phyloP scores from a whole-genome alignment of 2,329 filamentous ascomycete genomes.

The Cytospora leucostoma region DNA sequence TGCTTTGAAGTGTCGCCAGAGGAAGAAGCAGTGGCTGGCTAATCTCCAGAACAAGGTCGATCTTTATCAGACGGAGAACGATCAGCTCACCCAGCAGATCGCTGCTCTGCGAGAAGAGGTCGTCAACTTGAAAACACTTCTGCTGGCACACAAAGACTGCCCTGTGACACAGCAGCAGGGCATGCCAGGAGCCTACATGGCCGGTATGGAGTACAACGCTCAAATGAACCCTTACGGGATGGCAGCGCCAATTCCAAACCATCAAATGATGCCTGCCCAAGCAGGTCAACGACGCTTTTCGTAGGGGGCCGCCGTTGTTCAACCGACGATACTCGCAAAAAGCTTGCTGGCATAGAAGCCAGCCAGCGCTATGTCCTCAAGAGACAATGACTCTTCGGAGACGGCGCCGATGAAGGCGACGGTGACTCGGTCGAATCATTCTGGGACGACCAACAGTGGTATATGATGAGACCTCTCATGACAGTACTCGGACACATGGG shows the following conservation, averaged over 20 bases:
- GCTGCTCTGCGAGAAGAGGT: slow-evolving; percentile 87
- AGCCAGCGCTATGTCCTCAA: not conserved
- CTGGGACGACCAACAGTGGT: not conserved
- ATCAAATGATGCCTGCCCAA: slow-evolving; percentile 59
- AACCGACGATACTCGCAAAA: not conserved
- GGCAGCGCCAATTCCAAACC: slow-evolving; percentile 52
- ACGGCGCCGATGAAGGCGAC: not conserved
- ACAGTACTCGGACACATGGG: not conserved
- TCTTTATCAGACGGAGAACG: slow-evolving; percentile 88
- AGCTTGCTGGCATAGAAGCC: not conserved
- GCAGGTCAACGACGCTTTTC: slow-evolving; percentile 58
- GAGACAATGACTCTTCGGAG: not conserved
- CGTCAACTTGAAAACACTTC: slow-evolving; percentile 87
- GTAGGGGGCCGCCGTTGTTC: slow-evolving; percentile 39
- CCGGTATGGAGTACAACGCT: slow-evolving; percentile 53
- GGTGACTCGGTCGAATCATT: not conserved
- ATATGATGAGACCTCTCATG: not conserved
- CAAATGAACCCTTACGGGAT: slow-evolving; percentile 64
- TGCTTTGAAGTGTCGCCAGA: slow-evolving; percentile 92
- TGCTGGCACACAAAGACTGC: slow-evolving; percentile 95
- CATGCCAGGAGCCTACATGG: slow-evolving; percentile 59
- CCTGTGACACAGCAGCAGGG: slow-evolving; percentile 88
- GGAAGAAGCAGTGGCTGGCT: slow-evolving; percentile 98
- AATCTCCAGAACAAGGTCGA: slow-evolving; percentile 96
- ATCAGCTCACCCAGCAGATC: slow-evolving; percentile 80